Base-by-base conservation (phyloP, 306 rosid genomes). In the Cucurbita pepo region DNA sequence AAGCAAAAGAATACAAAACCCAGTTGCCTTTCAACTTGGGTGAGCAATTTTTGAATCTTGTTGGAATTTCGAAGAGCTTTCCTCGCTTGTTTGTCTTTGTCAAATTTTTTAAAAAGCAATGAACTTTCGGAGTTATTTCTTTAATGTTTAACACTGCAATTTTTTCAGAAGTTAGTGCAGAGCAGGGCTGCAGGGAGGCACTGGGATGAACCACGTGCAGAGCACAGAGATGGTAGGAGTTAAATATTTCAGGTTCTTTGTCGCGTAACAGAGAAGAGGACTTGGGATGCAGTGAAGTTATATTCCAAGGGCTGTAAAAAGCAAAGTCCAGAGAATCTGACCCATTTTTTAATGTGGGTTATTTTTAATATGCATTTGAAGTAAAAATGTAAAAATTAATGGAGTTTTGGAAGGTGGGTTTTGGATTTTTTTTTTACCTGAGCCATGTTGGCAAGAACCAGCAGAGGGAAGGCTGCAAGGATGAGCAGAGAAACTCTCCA, bases 401-500 rank as follows among this genome's bases (percentile, higher is more conserved):
- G 12, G 15, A 62, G 50, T 38, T n/a, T n/a, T n/a, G n/a, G n/a
- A n/a, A n/a, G n/a, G n/a, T n/a, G n/a, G n/a, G n/a, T n/a, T n/a
- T n/a, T n/a, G n/a, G n/a, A n/a, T 60, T 62, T 0, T 47, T 5
- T 55, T 74, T 54, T 78, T 81, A 94, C 99, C 97, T 94, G 99
- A 77, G 99, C 99, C 76, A 89, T 91, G 82, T 94, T 91, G 43
- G 99, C 96, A 5, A 94, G 92, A 74, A 94, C 99, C 37, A 94
- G 87, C 38, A 94, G 97, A 71, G 99, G 99, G 80, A 90, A 94
- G 19, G 97, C 88, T 18, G 73, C 99, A 5, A 94, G 81, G 69
- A 94, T 91, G 72, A 94, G 99, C 71, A 94, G 87, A 38, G 99
- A 94, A 73, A 94, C 99, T 74, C 99, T 94, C 99, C 99, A 94